Evolutionary conservation across 345 rosid species (phyloP), one percentile per base, ranked within the genome.

Genomic region (Leavenworthia alabamica): DNA sequence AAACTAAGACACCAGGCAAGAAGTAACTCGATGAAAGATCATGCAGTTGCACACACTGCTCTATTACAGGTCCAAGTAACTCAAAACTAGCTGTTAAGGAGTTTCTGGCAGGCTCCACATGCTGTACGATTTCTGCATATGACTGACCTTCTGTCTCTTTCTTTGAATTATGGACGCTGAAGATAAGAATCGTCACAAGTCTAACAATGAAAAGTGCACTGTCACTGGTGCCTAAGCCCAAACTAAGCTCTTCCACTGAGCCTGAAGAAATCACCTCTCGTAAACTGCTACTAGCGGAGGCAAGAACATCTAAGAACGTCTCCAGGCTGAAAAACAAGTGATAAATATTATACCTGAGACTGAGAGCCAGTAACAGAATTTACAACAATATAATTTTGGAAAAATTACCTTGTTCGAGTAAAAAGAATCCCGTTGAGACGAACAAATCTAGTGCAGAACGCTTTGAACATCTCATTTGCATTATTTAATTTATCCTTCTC

Each of bases 121-220:
- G 94, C 77, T 87, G 99, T 53, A 93, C 88, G 57, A 87, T 89
- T 63, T 89, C 97, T 28, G 94, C 96, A 77, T 89, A 89, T 11
- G 86, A 70, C 81, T 85, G 96, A 67, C 90, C 87, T 58, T 85
- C 97, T 29, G 69, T 74, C 78, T 86, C 97, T 59, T 67, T 83
- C 71, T 82, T 85, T 56, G 75, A 79, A 73, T 81, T 89, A 57
- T 93, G 81, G 54, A 84, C 80, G 4, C 94, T 83, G 57, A 82
- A 93, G 47, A 89, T 69, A 16, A 93, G 88, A 66, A 87, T 77
- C 9, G 91, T 60, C 20, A 93, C 81, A 8, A 93, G 77, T 62
- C 89, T 81, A 43, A 89, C 88, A 64, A 86, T 70, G 74, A 89
- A 67, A 36, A 83, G 76, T 54, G 83, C 91, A 72, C 77, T 83